Base-by-base conservation (phyloP, 1,284 basidiomycete genomes). In the Tilletia horrida region DNA sequence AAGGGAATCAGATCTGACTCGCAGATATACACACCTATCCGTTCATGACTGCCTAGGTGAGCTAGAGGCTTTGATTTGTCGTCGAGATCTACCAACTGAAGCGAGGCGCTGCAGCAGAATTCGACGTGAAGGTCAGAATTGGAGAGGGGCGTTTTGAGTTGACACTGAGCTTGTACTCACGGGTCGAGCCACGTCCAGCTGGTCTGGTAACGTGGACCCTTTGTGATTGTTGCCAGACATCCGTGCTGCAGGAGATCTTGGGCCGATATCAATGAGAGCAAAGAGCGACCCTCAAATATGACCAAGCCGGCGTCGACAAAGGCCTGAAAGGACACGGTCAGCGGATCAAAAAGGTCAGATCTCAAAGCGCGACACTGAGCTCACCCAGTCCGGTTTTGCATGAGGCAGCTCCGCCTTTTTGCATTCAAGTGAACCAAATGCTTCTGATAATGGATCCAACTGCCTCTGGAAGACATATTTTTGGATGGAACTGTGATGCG, bases 361-460 rank as follows among this genome's bases (percentile, higher is more conserved):
- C 11, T 40, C 35, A 40, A 4, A 40, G 6, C 6, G 35, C 6
- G 35, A 48, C 16, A 18, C 4, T 4, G 18, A 4, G 35, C 55
- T 31, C 55, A 59, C 55, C 55, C 55, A 59, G 55, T 59, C 55
- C 18, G 55, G 27, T 40, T 59, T 59, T 11, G 55, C 55, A 16
- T 25, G 55, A 31, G 55, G 55, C 31, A 59, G n/a, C 14, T 59
- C 55, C 27, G 55, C 55, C 55, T 59, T 59, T 21, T 59, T 59
- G 55, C 55, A 59, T 16, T 59, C 55, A 16, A 59, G 55, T 21
- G 55, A 59, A 27, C 55, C 55, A 35, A 59, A 59, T 3, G 55
- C 55, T 27, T 31, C 55, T 18, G 55, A 31, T 7, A 59, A 40
- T 18, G 55, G 55, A 35, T 59, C 55, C 27, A 59, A 27, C 55